Evolutionary conservation across 164 flowering plant species (phyloP).

Genomic region (Umbellularia californica): DNA sequence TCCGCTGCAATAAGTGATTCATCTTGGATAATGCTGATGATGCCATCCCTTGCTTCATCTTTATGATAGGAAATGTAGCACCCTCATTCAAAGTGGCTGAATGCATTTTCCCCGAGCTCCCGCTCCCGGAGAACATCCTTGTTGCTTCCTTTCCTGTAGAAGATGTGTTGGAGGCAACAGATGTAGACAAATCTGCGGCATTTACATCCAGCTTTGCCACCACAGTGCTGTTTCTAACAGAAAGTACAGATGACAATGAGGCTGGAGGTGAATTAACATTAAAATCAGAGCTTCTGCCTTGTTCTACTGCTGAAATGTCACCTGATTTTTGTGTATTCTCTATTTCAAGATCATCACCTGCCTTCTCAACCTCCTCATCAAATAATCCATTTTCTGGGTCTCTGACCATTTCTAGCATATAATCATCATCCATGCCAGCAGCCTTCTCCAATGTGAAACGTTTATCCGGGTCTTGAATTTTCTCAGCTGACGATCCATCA

Average conservation of each 20-base stretch:
- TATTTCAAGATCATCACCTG: not conserved
- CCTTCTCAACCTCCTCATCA: not conserved
- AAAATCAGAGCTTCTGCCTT: not conserved
- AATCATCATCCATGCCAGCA: not conserved
- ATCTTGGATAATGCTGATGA: conserved; percentile 1
- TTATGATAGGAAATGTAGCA: not conserved
- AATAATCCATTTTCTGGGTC: conserved; percentile 5
- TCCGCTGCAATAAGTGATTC: not conserved
- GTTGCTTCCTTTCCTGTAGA: not conserved
- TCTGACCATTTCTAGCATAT: conserved; percentile 3
- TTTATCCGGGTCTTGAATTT: conserved; percentile 1
- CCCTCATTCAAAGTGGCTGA: conserved; percentile 4
- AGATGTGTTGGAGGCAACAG: conserved; percentile 5
- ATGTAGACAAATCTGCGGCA: not conserved
- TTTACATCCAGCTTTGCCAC: not conserved
- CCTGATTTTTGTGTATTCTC: not conserved
- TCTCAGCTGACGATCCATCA: conserved; percentile 9
- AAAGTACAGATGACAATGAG: not conserved
- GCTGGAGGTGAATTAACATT: not conserved
- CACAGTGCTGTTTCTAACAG: not conserved
- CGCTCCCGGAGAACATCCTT: not conserved
- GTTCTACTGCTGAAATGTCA: not conserved
- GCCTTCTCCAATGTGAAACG: conserved; percentile 14
- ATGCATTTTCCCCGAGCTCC: not conserved
- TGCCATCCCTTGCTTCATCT: conserved; percentile 1